Evolutionary conservation across 441 rosid species (phyloP).

Genomic region (Biscutella auriculata): DNA sequence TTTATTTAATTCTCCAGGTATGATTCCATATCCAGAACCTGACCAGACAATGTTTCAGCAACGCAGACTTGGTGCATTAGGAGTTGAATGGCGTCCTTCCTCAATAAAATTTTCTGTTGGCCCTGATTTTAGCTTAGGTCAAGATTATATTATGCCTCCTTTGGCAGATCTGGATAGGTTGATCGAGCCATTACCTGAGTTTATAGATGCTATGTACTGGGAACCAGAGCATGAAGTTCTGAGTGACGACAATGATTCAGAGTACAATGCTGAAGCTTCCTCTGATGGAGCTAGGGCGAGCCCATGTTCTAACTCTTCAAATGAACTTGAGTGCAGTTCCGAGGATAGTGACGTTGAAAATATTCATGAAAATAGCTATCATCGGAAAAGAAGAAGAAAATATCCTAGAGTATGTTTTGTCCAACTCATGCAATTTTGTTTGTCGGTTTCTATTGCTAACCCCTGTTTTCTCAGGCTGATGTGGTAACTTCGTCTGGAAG

Average conservation of each 20-base stretch:
- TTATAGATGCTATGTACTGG: conserved; percentile 62
- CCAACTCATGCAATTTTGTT: conserved; percentile 7
- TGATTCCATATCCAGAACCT: conserved; percentile 77
- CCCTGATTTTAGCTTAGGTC: conserved; percentile 58
- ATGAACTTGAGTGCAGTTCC: conserved; percentile 47
- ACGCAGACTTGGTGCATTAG: conserved; percentile 67
- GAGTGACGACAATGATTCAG: conserved; percentile 62
- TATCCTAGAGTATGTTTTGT: conserved; percentile 36
- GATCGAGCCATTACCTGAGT: conserved; percentile 64
- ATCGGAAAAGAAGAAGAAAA: conserved; percentile 48
- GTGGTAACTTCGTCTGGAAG: conserved; percentile 35
- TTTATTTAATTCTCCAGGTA: conserved; percentile 36
- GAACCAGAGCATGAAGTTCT: conserved; percentile 61
- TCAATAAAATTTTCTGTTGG: conserved; percentile 47
- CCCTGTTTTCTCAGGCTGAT: conserved; percentile 38
- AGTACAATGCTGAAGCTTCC: conserved; percentile 51
- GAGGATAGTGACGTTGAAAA: conserved; percentile 44
- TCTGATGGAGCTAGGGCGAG: conserved; percentile 53
- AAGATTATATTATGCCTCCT: conserved; percentile 65
- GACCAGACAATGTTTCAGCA: conserved; percentile 68
- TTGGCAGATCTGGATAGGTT: conserved; percentile 63
- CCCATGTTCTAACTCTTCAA: conserved; percentile 36
- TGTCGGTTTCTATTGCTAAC: conserved; percentile 13
- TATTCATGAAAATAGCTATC: conserved; percentile 32
- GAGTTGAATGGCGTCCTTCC: conserved; percentile 60